These are phyloP conservation scores for Coniosporium tulheliwenetii DNA, from an alignment of 2,329 filamentous ascomycete genomes.

Conservation along the genomic window DNA sequence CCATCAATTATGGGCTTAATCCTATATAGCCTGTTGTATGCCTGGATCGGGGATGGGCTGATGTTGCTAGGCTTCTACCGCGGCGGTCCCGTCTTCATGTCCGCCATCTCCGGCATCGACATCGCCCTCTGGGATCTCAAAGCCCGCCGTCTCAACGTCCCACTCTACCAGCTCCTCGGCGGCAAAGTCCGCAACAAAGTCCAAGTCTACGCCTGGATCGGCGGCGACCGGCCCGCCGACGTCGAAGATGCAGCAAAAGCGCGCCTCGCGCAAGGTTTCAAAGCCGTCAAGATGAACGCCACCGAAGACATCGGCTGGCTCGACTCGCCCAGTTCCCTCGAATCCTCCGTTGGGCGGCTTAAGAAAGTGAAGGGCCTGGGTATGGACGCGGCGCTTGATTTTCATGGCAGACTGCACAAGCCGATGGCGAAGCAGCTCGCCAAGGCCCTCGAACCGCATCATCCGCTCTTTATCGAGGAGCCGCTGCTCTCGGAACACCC, in stretches of 20 bases:
- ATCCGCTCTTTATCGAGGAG: constrained; percentile 58
- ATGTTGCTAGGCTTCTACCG: constrained; percentile 47
- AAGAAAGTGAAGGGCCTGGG: constrained; percentile 52
- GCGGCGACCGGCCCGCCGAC: constrained; percentile 54
- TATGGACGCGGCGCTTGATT: constrained; percentile 59
- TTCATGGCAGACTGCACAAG: constrained; percentile 60
- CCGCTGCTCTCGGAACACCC: constrained; percentile 54
- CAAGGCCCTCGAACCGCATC: constrained; percentile 46
- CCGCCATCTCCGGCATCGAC: constrained; percentile 59
- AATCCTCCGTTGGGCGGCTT: constrained; percentile 48
- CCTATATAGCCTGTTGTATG: too few relatives aligned
- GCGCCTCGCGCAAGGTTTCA: constrained; percentile 45
- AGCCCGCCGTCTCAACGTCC: constrained; percentile 46
- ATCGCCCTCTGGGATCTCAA: constrained; percentile 73
- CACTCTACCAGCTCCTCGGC: constrained; percentile 58
- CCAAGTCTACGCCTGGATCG: constrained; percentile 66
- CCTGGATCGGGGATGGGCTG: too few relatives aligned
- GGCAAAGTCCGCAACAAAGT: constrained; percentile 57
- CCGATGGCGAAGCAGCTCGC: constrained; percentile 66
- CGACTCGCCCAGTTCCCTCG: constrained; percentile 49
- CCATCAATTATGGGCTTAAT: too few relatives aligned
- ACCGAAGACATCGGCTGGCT: constrained; percentile 62
- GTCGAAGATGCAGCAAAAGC: constrained; percentile 37
- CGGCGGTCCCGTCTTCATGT: constrained; percentile 69
- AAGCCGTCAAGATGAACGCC: constrained; percentile 60